These are phyloP conservation scores for Amborella trichopoda DNA, from an alignment of 164 flowering plant genomes.

Conservation along the genomic window DNA sequence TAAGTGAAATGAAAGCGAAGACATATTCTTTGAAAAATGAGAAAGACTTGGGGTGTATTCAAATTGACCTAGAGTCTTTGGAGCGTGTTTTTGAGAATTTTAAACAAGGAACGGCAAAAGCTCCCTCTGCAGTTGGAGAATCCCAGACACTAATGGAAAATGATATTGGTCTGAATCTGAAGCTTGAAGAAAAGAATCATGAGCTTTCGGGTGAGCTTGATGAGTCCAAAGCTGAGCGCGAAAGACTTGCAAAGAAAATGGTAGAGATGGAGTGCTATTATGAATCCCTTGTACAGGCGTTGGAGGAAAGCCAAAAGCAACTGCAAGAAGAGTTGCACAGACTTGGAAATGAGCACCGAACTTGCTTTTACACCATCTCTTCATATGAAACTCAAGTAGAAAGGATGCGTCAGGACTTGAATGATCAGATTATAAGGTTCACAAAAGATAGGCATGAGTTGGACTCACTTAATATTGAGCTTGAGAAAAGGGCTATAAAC, in stretches of 20 bases:
- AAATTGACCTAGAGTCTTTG: conserved; percentile 43
- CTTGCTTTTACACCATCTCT: conserved; percentile 57
- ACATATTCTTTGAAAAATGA: conserved; percentile 27
- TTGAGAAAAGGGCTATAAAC: conserved; percentile 59
- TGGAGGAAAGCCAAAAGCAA: conserved; percentile 92
- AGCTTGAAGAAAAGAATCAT: conserved; percentile 34
- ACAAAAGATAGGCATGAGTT: conserved; percentile 43
- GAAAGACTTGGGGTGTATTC: conserved; percentile 26
- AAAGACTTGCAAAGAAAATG: conserved; percentile 58
- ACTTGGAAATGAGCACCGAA: conserved; percentile 72
- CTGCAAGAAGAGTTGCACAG: conserved; percentile 73
- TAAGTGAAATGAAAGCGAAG: conserved; percentile 46
- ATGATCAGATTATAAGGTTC: conserved; percentile 37
- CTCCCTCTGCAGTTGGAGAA: conserved; percentile 19
- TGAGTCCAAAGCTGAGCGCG: conserved; percentile 65
- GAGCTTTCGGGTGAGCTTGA: conserved; percentile 69
- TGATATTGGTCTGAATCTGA: conserved; percentile 6
- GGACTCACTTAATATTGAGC: conserved; percentile 56
- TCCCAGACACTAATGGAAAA: conserved; percentile 28
- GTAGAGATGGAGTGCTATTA: conserved; percentile 94
- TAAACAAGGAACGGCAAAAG: conserved; percentile 34
- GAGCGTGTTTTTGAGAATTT: conserved; percentile 34
- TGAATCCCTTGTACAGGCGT: conserved; percentile 84
- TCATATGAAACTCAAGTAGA: conserved; percentile 65
- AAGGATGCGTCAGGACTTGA: conserved; percentile 47